Evolutionary conservation across 768 basidiomycete genomes (phyloP).

Genomic region (Tylopilus sp.): DNA sequence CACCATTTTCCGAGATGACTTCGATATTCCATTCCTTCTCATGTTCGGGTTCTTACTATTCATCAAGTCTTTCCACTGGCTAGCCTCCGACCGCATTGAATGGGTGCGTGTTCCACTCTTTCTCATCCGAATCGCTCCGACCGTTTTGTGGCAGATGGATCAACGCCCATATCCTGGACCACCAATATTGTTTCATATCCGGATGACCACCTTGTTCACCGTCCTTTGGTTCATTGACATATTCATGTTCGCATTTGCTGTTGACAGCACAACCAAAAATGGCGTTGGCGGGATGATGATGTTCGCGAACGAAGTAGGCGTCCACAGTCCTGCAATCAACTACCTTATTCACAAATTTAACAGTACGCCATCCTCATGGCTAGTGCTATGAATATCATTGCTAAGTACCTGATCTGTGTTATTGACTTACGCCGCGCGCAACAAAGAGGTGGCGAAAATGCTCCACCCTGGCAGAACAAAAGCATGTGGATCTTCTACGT

Average conservation of each 20-base stretch:
- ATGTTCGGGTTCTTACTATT: conserved; percentile 96
- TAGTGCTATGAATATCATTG: conserved; percentile 68
- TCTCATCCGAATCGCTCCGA: not conserved
- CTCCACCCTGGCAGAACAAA: conserved; percentile 95
- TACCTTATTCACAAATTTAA: conserved; percentile 12
- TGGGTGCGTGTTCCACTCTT: conserved; percentile 57
- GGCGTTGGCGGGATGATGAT: conserved; percentile 91
- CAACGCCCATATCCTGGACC: conserved; percentile 89
- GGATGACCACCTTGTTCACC: conserved; percentile 71
- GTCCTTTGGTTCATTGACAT: conserved; percentile 75
- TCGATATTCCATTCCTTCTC: conserved; percentile 86
- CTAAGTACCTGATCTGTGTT: conserved; percentile 79
- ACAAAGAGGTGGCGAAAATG: conserved; percentile 74
- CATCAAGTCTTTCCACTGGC: conserved; percentile 98
- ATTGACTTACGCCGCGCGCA: conserved; percentile 81
- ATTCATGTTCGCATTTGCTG: conserved; percentile 73
- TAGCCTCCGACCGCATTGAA: conserved; percentile 92
- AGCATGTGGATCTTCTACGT: conserved; percentile 97
- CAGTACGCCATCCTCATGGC: conserved; percentile 90
- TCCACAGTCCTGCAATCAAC: not conserved
- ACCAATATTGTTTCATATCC: conserved; percentile 76
- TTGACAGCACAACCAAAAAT: conserved; percentile 73
- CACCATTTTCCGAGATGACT: conserved; percentile 96
- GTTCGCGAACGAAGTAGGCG: conserved; percentile 86
- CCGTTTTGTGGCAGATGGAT: conserved; percentile 77